A percentile compares a stretch with the other conserved stretches of the same genome.
phyloP scores from a whole-genome alignment of 176 grass and related monocot species.

The Cenchrus fungigraminus region DNA sequence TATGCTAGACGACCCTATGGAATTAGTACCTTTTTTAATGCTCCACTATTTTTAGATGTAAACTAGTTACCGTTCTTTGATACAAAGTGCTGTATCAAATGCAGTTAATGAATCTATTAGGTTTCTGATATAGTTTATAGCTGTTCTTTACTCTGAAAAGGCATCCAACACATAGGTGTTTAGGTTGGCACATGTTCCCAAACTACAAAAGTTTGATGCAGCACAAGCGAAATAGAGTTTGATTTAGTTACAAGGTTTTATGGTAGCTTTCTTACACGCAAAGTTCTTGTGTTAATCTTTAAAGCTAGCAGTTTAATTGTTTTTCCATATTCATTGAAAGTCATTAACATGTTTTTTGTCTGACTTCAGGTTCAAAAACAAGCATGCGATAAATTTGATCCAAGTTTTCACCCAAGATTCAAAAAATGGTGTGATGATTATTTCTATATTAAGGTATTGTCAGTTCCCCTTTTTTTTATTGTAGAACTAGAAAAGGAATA shows the following conservation, averaged over 20 bases:
- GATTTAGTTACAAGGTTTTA: no score
- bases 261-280: no score
- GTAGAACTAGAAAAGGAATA: not conserved
- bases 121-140: not conserved
- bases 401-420: conserved; percentile 93
- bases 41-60: not conserved
- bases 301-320: not conserved
- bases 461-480: not conserved
- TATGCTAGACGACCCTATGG: not conserved
- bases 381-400: conserved; percentile 95
- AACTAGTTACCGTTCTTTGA: not conserved
- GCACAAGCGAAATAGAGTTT: no score
- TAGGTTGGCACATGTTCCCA: no score
- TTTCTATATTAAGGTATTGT: conserved; percentile 92
- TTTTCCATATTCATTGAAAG: not conserved
- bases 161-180: no score
- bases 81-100: not conserved
- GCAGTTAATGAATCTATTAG: not conserved
- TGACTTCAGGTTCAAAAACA: conserved; percentile 85
- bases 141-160: not conserved
- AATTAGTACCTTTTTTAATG: not conserved
- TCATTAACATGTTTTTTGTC: conserved; percentile 14
- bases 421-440: conserved; percentile 99
- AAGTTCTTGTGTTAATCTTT: no score
- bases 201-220: no score